A percentile compares a stretch with the other conserved stretches of the same genome.
Evolutionary conservation across 192 early-diverging fungal species (phyloP).

Genomic region (Chytriomyces hyalinus): DNA sequence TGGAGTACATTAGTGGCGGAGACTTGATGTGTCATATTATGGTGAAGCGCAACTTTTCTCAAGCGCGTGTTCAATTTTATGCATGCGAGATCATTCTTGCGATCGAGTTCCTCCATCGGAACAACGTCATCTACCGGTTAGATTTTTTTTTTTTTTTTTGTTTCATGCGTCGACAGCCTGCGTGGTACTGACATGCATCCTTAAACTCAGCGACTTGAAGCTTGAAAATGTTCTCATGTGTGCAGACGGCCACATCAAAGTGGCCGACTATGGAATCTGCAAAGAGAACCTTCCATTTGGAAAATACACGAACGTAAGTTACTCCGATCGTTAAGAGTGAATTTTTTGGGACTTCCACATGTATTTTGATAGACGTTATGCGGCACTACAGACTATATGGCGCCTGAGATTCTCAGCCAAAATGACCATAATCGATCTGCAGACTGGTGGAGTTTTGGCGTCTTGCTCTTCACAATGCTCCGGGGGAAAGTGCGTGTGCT

Average conservation of each 20-base stretch:
- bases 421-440: slow-evolving; percentile 91
- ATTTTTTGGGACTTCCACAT: background rate
- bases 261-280: slow-evolving; percentile 99
- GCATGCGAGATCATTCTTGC: slow-evolving; percentile 93
- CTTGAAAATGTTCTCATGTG: slow-evolving; percentile 92
- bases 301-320: slow-evolving; percentile 41
- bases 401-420: slow-evolving; percentile 87
- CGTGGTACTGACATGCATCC: too few species aligned
- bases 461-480: slow-evolving; percentile 90
- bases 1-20: slow-evolving; percentile 97
- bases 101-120: slow-evolving; percentile 94
- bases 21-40: slow-evolving; percentile 99
- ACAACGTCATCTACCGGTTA: slow-evolving; percentile 87
- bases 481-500: slow-evolving; percentile 59
- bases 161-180: background rate
- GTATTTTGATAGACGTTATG: slow-evolving; percentile 49
- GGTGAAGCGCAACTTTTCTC: slow-evolving; percentile 80
- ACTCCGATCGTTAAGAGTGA: background rate
- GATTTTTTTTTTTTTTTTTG: background rate
- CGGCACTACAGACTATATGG: slow-evolving; percentile 98
- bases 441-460: slow-evolving; percentile 98
- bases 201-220: slow-evolving; percentile 78
- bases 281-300: slow-evolving; percentile 76
- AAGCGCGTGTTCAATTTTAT: slow-evolving; percentile 93
- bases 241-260: slow-evolving; percentile 96